phyloP scores from a whole-genome alignment of 257 asterid species.

The Nemophila menziesii region DNA sequence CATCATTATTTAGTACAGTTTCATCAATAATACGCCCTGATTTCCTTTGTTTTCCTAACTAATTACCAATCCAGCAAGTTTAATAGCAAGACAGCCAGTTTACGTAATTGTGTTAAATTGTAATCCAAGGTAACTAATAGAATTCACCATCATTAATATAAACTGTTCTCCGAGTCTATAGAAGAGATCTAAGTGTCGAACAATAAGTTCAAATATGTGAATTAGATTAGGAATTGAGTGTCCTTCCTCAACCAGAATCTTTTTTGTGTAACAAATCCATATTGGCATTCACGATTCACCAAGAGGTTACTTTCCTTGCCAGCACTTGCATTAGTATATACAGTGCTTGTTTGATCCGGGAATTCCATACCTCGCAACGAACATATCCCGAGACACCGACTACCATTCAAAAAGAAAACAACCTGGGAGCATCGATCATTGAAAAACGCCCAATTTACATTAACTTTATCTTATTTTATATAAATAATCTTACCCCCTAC shows the following conservation, averaged over 20 bases:
- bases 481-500: too few relatives aligned
- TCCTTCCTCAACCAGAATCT: slow-evolving; percentile 97
- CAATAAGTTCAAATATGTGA: slow-evolving; percentile 99
- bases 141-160: slow-evolving; percentile 98
- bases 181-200: slow-evolving; percentile 96
- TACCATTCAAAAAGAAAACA: too few relatives aligned
- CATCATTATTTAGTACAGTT: slow-evolving; percentile 50
- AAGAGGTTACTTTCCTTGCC: slow-evolving; percentile 91
- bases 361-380: too few relatives aligned
- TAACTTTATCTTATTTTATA: too few relatives aligned
- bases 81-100: slow-evolving; percentile 97
- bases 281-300: slow-evolving; percentile 99
- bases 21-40: slow-evolving; percentile 41
- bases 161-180: slow-evolving; percentile 98
- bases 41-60: slow-evolving; percentile 94
- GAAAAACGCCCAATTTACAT: too few relatives aligned
- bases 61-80: slow-evolving; percentile 99
- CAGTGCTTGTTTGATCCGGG: slow-evolving; percentile 98
- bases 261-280: slow-evolving; percentile 99
- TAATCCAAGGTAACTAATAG: slow-evolving; percentile 96
- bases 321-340: slow-evolving; percentile 99
- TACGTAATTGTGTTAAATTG: slow-evolving; percentile 89
- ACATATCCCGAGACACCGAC: too few relatives aligned
- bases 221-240: slow-evolving; percentile 96
- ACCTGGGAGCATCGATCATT: too few relatives aligned